Base-by-base conservation (phyloP, 169 alveolate species). In the Plasmodium malariae region DNA sequence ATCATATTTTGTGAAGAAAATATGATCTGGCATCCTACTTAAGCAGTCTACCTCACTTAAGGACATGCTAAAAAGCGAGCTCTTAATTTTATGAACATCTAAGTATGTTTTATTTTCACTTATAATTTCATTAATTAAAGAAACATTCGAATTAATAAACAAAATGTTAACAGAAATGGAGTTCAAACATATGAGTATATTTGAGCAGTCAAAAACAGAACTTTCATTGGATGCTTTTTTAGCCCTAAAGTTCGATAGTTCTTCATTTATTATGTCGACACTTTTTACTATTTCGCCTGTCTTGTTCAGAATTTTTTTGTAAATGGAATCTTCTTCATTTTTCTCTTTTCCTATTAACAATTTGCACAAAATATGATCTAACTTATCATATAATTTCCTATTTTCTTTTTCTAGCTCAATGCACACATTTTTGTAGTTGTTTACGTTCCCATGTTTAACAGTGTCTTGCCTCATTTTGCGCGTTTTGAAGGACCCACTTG, bases 181-280 rank as follows among this genome's bases (percentile, higher is more conserved):
- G 54, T 76, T 76, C 21, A 76, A 37, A 40, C 14, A 63, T 43
- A 48, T 28, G 21, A 76, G 36, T 11, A 67, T 62, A 24, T 76
- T 68, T 24, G 69, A 76, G n/a, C 36, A 30, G 7, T 76, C 74
- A n/a, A n/a, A n/a, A n/a, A n/a, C n/a, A n/a, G n/a, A n/a, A 17
- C 14, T 59, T 17, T 59, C 72, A 43, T 45, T 54, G 17, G 4
- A 5, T 5, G n/a, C 24, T 17, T 54, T 43, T 14, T 59, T 62
- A 17, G n/a, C 32, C 34, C 62, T 37, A 26, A 60, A 43, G 12
- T 17, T 36, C 6, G 68, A 76, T n/a, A 76, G 21, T n/a, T 62
- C 73, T 17, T 48, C 60, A 12, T 24, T 76, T 28, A 76, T 49
- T 21, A 67, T 67, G 30, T 76, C 69, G n/a, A 76, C 68, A 51